Conservation (phyloP, 1,284 basidiomycete genomes). For the Pseudozyma sp. region DNA sequence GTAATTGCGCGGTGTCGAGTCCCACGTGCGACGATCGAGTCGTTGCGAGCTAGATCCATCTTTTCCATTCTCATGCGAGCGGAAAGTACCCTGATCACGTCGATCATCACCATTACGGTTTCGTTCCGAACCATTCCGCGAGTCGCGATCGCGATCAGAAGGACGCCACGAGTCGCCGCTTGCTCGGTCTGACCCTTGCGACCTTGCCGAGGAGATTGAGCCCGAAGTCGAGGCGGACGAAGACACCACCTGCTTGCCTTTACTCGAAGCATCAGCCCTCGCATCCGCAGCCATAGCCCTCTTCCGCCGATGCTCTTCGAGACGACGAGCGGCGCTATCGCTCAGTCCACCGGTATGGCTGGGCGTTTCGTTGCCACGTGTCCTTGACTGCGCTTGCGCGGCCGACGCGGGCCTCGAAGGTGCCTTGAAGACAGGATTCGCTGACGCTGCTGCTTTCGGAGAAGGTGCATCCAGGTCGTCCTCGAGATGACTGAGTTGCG, state of each 20-base stretch:
- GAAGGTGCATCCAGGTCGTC: constrained; percentile 23
- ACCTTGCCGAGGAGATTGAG: neutral
- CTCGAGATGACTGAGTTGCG: constrained; percentile 23
- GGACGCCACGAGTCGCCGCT: constrained; percentile 30
- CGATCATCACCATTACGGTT: constrained; percentile 5
- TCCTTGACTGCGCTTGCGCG: constrained; percentile 20
- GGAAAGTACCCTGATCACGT: constrained; percentile 2
- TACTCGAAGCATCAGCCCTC: constrained; percentile 10
- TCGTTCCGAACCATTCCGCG: neutral
- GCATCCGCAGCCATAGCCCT: constrained; percentile 29
- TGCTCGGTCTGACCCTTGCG: neutral
- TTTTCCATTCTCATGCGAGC: no score
- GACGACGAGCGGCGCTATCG: constrained; percentile 38
- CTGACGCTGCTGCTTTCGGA: neutral
- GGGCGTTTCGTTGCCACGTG: constrained; percentile 48
- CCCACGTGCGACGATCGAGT: constrained; percentile 42
- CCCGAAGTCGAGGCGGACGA: constrained; percentile 2
- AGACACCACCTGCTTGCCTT: constrained; percentile 8
- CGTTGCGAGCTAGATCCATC: constrained; percentile 4
- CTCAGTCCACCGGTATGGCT: constrained; percentile 55
- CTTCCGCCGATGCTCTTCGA: constrained; percentile 50
- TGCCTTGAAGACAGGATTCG: constrained; percentile 36
- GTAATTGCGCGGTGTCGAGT: constrained; percentile 40
- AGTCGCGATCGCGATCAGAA: constrained; percentile 20
- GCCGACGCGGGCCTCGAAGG: constrained; percentile 43